These are phyloP conservation scores for Rhexocercosporidium sp. DNA, from an alignment of 2,329 filamentous ascomycete genomes.

Conservation along the genomic window DNA sequence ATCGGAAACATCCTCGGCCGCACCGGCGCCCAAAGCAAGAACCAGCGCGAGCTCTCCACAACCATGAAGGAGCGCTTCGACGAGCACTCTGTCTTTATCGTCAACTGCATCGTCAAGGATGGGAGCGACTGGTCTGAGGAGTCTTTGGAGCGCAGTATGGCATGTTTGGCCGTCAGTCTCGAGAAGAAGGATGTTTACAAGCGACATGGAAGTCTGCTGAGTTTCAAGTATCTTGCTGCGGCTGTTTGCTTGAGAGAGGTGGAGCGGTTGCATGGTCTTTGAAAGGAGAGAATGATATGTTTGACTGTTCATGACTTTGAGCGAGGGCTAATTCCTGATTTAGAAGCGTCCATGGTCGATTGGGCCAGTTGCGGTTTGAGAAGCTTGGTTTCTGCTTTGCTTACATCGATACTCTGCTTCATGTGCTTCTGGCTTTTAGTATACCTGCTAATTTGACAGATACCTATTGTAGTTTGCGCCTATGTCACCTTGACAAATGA, in stretches of 20 bases:
- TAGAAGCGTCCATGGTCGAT: background rate
- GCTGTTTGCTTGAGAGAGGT: constrained; percentile 56
- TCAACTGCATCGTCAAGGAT: constrained; percentile 50
- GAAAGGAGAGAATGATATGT: background rate
- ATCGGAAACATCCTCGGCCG: constrained; percentile 61
- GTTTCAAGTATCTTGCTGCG: constrained; percentile 59
- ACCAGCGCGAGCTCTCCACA: constrained; percentile 48
- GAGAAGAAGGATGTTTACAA: constrained; percentile 36
- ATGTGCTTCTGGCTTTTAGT: background rate
- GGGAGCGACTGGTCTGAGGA: constrained; percentile 47
- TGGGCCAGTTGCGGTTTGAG: background rate
- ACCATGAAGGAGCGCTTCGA: constrained; percentile 51
- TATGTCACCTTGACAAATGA: background rate
- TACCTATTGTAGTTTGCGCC: background rate
- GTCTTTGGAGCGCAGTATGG: constrained; percentile 53
- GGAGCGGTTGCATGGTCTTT: constrained; percentile 36
- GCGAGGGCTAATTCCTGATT: background rate
- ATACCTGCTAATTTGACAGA: background rate
- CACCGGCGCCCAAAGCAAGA: constrained; percentile 45
- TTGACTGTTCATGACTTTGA: no score
- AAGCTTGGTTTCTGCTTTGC: background rate
- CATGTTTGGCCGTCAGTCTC: constrained; percentile 52
- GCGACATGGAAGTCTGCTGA: constrained; percentile 47
- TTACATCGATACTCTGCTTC: background rate
- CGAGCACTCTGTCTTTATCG: constrained; percentile 47